phyloP scores from a whole-genome alignment of 257 asterid genomes.

The Solanum virginianum region DNA sequence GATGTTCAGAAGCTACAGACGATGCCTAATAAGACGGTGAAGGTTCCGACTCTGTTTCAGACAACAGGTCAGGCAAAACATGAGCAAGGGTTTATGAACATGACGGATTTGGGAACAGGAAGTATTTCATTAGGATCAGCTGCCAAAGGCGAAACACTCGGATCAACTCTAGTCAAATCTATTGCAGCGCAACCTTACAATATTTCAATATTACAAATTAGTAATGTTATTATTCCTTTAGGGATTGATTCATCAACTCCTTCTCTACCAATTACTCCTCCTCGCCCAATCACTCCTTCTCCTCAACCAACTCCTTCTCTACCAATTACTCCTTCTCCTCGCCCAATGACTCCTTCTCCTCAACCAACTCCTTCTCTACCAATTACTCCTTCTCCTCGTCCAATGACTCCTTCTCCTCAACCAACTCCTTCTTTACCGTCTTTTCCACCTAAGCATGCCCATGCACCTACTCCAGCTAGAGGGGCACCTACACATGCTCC shows the following conservation, averaged over 20 bases:
- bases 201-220: slow-evolving; percentile 39
- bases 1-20: slow-evolving; percentile 27
- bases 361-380: background rate
- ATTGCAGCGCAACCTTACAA: slow-evolving; percentile 31
- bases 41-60: slow-evolving; percentile 41
- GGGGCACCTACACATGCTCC: background rate
- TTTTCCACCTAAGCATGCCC: background rate
- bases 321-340: background rate
- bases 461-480: background rate
- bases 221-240: slow-evolving; percentile 33
- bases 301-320: no score
- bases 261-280: background rate
- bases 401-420: no score
- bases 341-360: no score
- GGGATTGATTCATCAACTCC: slow-evolving; percentile 18
- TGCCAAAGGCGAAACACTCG: slow-evolving; percentile 14
- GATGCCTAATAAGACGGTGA: slow-evolving; percentile 4
- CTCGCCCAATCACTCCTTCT: no score
- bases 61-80: slow-evolving; percentile 35
- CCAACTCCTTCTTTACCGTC: background rate
- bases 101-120: slow-evolving; percentile 1
- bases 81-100: slow-evolving; percentile 37
- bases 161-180: slow-evolving; percentile 27
- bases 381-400: no score
- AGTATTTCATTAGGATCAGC: slow-evolving; percentile 31